Evolutionary conservation across 371 early-diverging fungal genomes (phyloP).

Genomic region (Phascolomyces articulosus): DNA sequence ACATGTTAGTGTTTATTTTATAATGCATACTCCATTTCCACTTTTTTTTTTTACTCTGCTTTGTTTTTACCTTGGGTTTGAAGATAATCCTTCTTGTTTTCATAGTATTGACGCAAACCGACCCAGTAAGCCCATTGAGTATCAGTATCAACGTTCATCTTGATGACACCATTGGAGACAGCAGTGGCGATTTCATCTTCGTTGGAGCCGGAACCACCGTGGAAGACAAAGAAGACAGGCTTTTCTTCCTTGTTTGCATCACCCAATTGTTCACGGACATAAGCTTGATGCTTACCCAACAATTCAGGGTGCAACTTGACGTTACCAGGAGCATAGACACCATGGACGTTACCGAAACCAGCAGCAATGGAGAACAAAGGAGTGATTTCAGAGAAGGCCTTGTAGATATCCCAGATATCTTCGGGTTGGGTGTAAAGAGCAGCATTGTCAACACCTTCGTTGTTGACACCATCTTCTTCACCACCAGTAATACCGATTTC

Average conservation of each 20-base stretch:
- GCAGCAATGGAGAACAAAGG: conserved; percentile 90
- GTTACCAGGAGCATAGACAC: conserved; percentile 93
- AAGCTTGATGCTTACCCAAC: conserved; percentile 86
- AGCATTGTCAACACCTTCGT: conserved; percentile 86
- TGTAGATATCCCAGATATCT: conserved; percentile 91
- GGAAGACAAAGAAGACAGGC: conserved; percentile 94
- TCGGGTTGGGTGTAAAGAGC: conserved; percentile 91
- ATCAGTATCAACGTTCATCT: conserved; percentile 92
- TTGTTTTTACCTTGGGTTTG: no score
- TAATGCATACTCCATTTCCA: no score
- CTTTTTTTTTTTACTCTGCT: no score
- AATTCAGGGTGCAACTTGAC: conserved; percentile 89
- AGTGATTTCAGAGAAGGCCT: conserved; percentile 76
- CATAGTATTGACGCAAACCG: conserved; percentile 75
- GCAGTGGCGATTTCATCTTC: conserved; percentile 85
- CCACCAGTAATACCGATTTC: conserved; percentile 96
- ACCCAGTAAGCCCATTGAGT: conserved; percentile 86
- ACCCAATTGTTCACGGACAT: conserved; percentile 70
- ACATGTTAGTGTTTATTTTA: no score
- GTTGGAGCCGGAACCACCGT: conserved; percentile 92
- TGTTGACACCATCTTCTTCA: conserved; percentile 95
- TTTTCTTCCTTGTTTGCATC: conserved; percentile 52
- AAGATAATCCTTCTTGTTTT: conserved; percentile 76
- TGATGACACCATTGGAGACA: conserved; percentile 84
- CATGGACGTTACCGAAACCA: conserved; percentile 90